Evolutionary conservation across 345 rosid genomes (phyloP).

Genomic region (Pugionium cornutum): DNA sequence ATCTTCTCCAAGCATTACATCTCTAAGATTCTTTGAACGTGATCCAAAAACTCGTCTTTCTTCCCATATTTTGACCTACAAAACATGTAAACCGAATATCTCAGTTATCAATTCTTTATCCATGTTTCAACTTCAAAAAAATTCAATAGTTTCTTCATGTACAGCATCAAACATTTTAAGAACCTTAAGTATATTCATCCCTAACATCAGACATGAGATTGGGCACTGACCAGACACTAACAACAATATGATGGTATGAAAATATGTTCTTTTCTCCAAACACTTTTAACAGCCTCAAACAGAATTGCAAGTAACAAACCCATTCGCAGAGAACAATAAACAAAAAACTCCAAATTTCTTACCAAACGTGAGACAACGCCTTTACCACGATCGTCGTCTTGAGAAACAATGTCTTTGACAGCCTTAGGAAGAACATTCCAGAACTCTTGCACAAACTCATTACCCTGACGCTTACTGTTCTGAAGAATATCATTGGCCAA

Average conservation of each 20-base stretch:
- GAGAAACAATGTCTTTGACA: slow-evolving; percentile 65
- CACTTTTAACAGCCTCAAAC: background rate
- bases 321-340: background rate
- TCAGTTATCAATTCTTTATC: background rate
- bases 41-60: slow-evolving; percentile 95
- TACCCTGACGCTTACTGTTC: slow-evolving; percentile 93
- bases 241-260: too few relatives aligned
- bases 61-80: slow-evolving; percentile 89
- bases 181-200: background rate
- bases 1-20: slow-evolving; percentile 80
- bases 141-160: background rate
- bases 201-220: slow-evolving; percentile 7
- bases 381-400: slow-evolving; percentile 84
- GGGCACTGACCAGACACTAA: too few relatives aligned
- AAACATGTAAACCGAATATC: slow-evolving; percentile 7
- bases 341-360: too few relatives aligned
- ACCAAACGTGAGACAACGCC: slow-evolving; percentile 78
- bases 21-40: slow-evolving; percentile 61
- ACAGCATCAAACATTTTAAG: slow-evolving; percentile 18
- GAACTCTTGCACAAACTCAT: slow-evolving; percentile 84
- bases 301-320: background rate
- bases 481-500: slow-evolving; percentile 94
- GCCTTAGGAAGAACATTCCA: slow-evolving; percentile 95
- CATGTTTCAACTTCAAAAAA: slow-evolving; percentile 5
- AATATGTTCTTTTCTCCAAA: background rate